Conservation (phyloP, 108 stramenopile species). For the Cyclostephanos tholiformis region DNA sequence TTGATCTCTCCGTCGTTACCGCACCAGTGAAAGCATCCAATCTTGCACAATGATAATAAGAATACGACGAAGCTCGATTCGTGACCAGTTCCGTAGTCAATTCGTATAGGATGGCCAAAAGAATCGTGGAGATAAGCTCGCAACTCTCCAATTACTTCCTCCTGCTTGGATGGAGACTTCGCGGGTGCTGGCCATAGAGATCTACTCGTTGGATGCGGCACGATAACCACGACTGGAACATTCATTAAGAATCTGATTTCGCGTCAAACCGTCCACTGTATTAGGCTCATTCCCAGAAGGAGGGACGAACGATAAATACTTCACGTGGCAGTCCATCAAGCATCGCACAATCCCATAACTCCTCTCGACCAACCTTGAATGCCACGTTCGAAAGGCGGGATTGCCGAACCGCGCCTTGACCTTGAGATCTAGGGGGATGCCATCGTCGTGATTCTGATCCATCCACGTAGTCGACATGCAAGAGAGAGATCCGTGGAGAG, state of each 20-base stretch:
- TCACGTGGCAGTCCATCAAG: conserved; percentile 54
- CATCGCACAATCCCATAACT: conserved; percentile 60
- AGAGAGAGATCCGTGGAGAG: conserved; percentile 71
- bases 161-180: conserved; percentile 27
- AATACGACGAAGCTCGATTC: conserved; percentile 93
- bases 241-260: conserved; percentile 30
- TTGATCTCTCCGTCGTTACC: conserved; percentile 26
- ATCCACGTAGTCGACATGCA: conserved; percentile 67
- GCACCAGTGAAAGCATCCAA: conserved; percentile 60
- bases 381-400: conserved; percentile 80
- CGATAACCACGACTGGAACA: conserved; percentile 60
- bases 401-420: conserved; percentile 77
- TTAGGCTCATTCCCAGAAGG: background rate
- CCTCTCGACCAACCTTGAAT: conserved; percentile 65
- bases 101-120: conserved; percentile 88
- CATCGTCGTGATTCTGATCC: conserved; percentile 40
- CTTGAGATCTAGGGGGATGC: conserved; percentile 64
- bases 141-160: conserved; percentile 67
- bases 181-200: conserved; percentile 2
- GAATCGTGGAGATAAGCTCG: conserved; percentile 79
- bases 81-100: conserved; percentile 97
- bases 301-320: conserved; percentile 2
- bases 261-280: conserved; percentile 17
- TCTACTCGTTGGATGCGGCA: conserved; percentile 53
- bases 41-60: conserved; percentile 73